A percentile compares a stretch with the other conserved stretches of the same genome.
Evolutionary conservation across 2,329 filamentous ascomycete genomes (phyloP).

Genomic region (Cordyceps militaris): DNA sequence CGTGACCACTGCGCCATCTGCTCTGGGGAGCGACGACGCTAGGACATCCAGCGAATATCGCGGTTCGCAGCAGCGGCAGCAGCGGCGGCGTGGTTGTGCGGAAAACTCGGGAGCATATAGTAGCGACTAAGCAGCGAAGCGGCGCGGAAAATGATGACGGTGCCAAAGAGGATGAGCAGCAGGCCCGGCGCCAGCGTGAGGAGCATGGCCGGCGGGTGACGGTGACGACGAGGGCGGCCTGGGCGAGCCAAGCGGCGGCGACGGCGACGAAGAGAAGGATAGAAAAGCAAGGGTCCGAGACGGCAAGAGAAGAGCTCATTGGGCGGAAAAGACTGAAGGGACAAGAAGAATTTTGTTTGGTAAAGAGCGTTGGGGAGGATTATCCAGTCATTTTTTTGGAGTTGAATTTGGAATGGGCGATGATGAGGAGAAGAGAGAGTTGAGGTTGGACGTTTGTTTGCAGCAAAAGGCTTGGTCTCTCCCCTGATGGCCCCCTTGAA

Average conservation of each 20-base stretch:
- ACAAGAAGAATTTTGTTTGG: background rate
- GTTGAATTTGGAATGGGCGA: background rate
- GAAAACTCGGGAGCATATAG: slow-evolving; percentile 7
- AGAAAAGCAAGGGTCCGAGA: background rate
- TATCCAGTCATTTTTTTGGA: background rate
- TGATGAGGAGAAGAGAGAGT: background rate
- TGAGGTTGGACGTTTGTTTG: too few species aligned
- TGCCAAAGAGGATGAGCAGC: slow-evolving; percentile 11
- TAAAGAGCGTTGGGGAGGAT: background rate
- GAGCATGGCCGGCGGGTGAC: slow-evolving; percentile 3
- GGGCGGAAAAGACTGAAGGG: background rate
- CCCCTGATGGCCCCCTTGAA: too few species aligned
- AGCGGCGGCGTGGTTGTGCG: slow-evolving; percentile 1
- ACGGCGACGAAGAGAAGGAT: background rate
- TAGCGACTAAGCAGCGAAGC: slow-evolving; percentile 12
- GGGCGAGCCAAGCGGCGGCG: background rate
- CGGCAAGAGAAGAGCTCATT: background rate
- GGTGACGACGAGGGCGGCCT: background rate
- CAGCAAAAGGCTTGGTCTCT: too few species aligned
- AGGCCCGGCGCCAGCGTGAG: slow-evolving; percentile 11
- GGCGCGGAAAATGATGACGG: slow-evolving; percentile 7
- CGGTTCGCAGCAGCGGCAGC: slow-evolving; percentile 2
- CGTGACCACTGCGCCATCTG: background rate
- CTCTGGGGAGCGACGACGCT: background rate
- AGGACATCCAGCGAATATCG: slow-evolving; percentile 10